Percentiles rank a stretch among this genome's conserved stretches.
Evolutionary conservation across 139 green algal genomes (phyloP).

Genomic region (Tetraselmis striata): DNA sequence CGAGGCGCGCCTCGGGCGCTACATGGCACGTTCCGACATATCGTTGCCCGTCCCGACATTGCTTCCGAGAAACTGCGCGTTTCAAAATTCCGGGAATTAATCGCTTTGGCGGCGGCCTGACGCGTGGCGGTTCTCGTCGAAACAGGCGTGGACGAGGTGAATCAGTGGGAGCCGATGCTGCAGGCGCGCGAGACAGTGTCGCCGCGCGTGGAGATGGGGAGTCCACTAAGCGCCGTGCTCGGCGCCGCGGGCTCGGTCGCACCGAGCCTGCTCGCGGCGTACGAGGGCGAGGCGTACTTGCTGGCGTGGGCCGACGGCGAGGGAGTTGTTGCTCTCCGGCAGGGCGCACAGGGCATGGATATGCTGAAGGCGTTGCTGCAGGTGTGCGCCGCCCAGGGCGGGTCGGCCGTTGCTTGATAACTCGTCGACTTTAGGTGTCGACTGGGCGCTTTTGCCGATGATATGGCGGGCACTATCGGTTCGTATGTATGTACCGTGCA

Average conservation of each 20-base stretch:
- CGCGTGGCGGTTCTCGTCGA: not conserved
- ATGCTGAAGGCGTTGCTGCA: not conserved
- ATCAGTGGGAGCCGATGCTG: not conserved
- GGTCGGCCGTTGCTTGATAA: not conserved
- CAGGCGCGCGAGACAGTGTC: not conserved
- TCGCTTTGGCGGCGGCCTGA: too few species aligned
- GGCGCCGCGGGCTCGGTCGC: too few species aligned
- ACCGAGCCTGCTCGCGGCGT: not conserved
- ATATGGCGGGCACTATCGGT: too few species aligned
- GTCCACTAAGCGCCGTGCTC: not conserved
- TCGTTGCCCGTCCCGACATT: too few species aligned
- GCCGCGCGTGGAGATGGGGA: not conserved
- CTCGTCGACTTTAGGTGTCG: not conserved
- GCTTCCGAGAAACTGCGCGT: too few species aligned
- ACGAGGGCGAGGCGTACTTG: not conserved
- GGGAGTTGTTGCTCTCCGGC: not conserved
- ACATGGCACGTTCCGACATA: too few species aligned
- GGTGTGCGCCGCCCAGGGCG: not conserved
- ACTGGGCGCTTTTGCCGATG: too few species aligned
- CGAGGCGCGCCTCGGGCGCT: too few species aligned
- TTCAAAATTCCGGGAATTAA: too few species aligned
- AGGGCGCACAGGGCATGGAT: not conserved
- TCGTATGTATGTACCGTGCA: too few species aligned
- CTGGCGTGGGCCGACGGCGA: not conserved
- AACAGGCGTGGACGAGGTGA: not conserved